Percentiles rank a stretch among this genome's conserved stretches.
Conservation (phyloP, 1,284 basidiomycete species). For the Microbotryum intermedium region DNA sequence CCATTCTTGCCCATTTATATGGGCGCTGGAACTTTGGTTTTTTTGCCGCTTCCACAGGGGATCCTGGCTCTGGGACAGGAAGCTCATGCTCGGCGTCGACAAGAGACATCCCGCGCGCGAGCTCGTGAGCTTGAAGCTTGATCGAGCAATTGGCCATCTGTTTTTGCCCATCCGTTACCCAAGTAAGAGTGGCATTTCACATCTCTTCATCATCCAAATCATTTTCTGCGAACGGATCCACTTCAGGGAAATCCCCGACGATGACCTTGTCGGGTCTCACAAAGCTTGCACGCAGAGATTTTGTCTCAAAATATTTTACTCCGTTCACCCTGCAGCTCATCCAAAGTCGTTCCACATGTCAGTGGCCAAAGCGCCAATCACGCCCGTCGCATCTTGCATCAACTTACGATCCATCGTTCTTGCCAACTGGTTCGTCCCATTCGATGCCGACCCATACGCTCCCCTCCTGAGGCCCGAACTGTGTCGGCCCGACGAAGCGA, state of each 20-base stretch:
- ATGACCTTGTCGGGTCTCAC: constrained; percentile 73
- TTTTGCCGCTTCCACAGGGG: no score
- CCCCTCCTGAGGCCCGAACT: constrained; percentile 52
- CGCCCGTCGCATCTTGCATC: background rate
- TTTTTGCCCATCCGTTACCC: no score
- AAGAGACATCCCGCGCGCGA: no score
- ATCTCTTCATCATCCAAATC: constrained; percentile 65
- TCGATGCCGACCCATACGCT: constrained; percentile 81
- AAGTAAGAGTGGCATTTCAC: constrained; percentile 29
- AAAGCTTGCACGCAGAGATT: constrained; percentile 71
- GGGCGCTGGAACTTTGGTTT: no score
- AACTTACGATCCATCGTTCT: constrained; percentile 86
- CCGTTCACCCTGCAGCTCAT: constrained; percentile 64
- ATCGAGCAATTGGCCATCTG: no score
- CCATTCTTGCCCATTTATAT: no score
- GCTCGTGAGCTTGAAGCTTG: no score
- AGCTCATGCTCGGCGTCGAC: no score
- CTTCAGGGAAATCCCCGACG: constrained; percentile 77
- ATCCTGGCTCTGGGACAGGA: no score
- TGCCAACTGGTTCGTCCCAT: constrained; percentile 92
- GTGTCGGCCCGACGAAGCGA: constrained; percentile 69
- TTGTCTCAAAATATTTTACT: constrained; percentile 72
- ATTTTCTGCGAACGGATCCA: constrained; percentile 55
- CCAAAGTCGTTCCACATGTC: background rate
- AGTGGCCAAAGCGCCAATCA: no score